A percentile compares a stretch with the other conserved stretches of the same genome.
phyloP scores from a whole-genome alignment of 805 yeast species.

The Schwanniomyces occidentalis region DNA sequence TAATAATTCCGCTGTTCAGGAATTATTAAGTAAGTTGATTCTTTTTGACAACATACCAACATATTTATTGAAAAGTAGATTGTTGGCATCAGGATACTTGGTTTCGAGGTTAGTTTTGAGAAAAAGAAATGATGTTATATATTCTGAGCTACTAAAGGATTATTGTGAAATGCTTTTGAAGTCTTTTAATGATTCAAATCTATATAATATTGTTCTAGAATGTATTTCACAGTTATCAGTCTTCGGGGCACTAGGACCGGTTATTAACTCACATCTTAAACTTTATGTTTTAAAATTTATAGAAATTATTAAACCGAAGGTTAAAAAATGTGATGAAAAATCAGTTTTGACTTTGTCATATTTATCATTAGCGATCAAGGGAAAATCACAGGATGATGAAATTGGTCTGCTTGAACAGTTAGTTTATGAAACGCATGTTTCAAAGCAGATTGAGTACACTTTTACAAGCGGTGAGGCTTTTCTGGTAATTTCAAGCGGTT shows the following conservation, averaged over 20 bases:
- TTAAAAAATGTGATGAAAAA: slow-evolving; percentile 58
- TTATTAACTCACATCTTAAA: slow-evolving; percentile 1
- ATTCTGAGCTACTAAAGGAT: slow-evolving; percentile 8
- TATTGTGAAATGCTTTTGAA: slow-evolving; percentile 13
- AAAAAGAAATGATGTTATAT: slow-evolving; percentile 19
- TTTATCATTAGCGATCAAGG: slow-evolving; percentile 46
- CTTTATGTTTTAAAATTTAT: slow-evolving; percentile 15
- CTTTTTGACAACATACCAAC: slow-evolving; percentile 10
- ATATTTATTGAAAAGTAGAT: slow-evolving; percentile 16
- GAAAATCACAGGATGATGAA: slow-evolving; percentile 6
- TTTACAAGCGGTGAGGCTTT: slow-evolving; percentile 87
- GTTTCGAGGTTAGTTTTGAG: slow-evolving; percentile 47
- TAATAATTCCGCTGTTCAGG: slow-evolving; percentile 5
- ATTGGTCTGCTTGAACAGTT: slow-evolving; percentile 40
- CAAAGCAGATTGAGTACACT: slow-evolving; percentile 73
- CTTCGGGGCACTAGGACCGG: slow-evolving; percentile 48
- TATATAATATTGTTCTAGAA: slow-evolving; percentile 32
- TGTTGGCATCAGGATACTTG: slow-evolving; percentile 44
- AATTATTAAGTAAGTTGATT: slow-evolving; percentile 8
- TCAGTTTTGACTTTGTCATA: slow-evolving; percentile 58
- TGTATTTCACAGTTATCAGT: slow-evolving; percentile 44
- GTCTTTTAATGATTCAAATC: slow-evolving; percentile 19
- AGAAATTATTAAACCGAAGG: slow-evolving; percentile 33
- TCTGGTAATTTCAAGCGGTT: slow-evolving; percentile 68
- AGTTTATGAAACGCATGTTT: slow-evolving; percentile 56